phyloP scores from a whole-genome alignment of 139 green algal species.

The Closterium sp. region DNA sequence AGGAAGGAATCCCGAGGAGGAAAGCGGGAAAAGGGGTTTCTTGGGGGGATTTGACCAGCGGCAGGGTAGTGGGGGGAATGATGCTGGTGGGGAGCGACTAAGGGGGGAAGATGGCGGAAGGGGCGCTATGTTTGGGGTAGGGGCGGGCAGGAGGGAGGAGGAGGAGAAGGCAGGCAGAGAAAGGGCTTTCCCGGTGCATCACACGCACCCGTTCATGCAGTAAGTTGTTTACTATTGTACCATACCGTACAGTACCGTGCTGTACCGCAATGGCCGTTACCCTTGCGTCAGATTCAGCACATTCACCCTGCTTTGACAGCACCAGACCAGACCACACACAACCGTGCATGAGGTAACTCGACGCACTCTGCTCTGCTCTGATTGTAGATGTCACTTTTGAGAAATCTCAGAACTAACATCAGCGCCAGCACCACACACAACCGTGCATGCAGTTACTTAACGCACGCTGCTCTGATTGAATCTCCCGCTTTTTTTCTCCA shows the following conservation, averaged over 20 bases:
- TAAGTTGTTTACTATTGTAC: not conserved
- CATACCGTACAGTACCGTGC: no score
- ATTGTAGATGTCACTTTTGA: no score
- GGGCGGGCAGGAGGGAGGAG: not conserved
- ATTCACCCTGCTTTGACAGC: not conserved
- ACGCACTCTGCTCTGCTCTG: no score
- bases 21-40: not conserved
- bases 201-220: not conserved
- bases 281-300: not conserved
- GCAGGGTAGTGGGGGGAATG: not conserved
- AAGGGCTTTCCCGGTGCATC: not conserved
- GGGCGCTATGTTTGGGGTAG: not conserved
- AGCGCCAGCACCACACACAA: no score
- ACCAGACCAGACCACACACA: no score
- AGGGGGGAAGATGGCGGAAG: not conserved
- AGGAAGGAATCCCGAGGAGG: not conserved
- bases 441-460: no score
- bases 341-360: no score
- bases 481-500: no score
- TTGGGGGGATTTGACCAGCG: not conserved
- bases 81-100: not conserved
- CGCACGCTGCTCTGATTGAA: no score
- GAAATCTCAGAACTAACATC: no score
- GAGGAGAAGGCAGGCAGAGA: not conserved
- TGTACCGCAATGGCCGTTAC: not conserved